A percentile compares a stretch with the other conserved stretches of the same genome.
Conservation (phyloP, 169 alveolate species). For the Plasmodium cynomolgi region DNA sequence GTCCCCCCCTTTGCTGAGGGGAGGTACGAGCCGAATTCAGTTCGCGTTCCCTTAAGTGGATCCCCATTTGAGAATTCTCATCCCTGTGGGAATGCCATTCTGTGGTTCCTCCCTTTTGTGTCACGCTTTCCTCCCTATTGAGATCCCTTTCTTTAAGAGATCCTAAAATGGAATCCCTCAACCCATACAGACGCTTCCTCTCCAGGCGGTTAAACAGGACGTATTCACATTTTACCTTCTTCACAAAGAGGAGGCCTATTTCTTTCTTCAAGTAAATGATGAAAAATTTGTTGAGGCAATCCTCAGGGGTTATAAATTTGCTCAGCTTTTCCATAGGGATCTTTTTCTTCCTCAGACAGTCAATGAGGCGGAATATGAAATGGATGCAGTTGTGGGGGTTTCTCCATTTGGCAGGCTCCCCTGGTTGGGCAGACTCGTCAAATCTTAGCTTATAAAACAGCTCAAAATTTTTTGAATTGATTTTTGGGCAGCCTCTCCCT, state of each 20-base stretch:
- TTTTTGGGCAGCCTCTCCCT: background rate
- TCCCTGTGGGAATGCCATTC: background rate
- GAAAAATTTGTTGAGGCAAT: slow-evolving; percentile 11
- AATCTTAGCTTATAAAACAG: slow-evolving; percentile 23
- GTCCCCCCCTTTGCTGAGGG: background rate
- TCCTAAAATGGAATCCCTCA: slow-evolving; percentile 9
- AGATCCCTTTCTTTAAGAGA: background rate
- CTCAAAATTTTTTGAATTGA: background rate
- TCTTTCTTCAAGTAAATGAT: slow-evolving; percentile 2
- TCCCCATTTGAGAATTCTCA: background rate
- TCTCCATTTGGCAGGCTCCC: background rate
- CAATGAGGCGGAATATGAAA: slow-evolving; percentile 19
- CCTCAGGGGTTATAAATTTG: background rate
- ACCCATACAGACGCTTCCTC: slow-evolving; percentile 10
- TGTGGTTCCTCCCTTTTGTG: background rate
- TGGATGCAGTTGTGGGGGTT: background rate
- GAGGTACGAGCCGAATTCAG: background rate
- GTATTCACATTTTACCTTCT: slow-evolving; percentile 31
- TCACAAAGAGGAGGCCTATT: slow-evolving; percentile 6
- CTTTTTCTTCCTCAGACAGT: slow-evolving; percentile 3
- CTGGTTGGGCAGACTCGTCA: background rate
- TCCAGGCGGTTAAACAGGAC: slow-evolving; percentile 26
- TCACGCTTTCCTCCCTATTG: background rate
- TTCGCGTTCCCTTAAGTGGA: background rate
- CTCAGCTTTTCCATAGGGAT: background rate